Evolutionary conservation across 2,329 filamentous ascomycete species (phyloP), one percentile per base, ranked within the genome.

Genomic region (Talaromyces sp.): DNA sequence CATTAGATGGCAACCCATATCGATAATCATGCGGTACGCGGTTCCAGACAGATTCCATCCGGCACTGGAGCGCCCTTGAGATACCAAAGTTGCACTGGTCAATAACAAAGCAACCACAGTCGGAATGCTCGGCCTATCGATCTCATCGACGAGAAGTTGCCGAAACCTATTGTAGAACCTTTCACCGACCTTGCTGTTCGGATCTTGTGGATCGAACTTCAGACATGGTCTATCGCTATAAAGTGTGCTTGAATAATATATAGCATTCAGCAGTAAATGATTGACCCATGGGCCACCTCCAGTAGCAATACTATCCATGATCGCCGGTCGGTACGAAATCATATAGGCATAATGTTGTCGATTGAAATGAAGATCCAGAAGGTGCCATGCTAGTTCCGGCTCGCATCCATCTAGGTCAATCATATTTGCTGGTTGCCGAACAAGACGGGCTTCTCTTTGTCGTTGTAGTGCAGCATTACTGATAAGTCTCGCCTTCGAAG

Each of bases 11-110:
- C 41, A 43, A 3, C 41, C 77, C 22, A 79, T 63, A 60, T 79
- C 76, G 8, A 77, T 74, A 9, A 78, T 73, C 76, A 79, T 79
- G n/a, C 75, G 74, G 67, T 77, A 77, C 7, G 75, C 77, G 2
- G 72, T 77, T 11, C 76, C 77, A 8, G 72, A 77, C 13, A 77
- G 57, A 65, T 69, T 73, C 77, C 77, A 78, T 1, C 73, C 75
- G 24, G 76, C 76, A 54, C 74, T 78, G 1, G 70, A 70, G n/a
- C 70, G 71, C 1, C 75, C 76, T 16, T 77, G 72, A 3, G 74
- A 73, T 8, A 77, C 72, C 2, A 77, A 69, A 1, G 72, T 72
- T 10, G 75, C 72, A 19, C 75, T 74, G 14, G 71, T 73, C 10
- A 76, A 67, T 3, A 79, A 64, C 0, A 79, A 61, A 1, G 73